A percentile compares a stretch with the other conserved stretches of the same genome.
These are phyloP conservation scores for Globisporangium irregulare DNA, from an alignment of 352 stramenopile species.

Conservation along the genomic window DNA sequence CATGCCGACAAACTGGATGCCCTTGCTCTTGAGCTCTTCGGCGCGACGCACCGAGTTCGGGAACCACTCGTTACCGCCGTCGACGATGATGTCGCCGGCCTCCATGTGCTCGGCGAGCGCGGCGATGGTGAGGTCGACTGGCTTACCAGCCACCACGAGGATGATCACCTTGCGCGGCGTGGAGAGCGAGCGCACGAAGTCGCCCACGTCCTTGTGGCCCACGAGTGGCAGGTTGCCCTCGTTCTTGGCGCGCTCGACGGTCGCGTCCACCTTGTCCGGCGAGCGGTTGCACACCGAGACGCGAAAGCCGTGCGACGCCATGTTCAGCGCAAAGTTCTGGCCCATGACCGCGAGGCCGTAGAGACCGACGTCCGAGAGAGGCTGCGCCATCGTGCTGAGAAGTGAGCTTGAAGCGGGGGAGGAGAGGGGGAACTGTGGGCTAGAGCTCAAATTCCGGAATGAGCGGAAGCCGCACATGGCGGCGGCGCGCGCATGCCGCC, in stretches of 20 bases:
- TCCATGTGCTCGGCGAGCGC: slow-evolving; percentile 87
- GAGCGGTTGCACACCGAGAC: slow-evolving; percentile 98
- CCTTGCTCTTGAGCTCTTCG: slow-evolving; percentile 92
- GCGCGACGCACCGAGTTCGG: slow-evolving; percentile 95
- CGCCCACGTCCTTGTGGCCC: slow-evolving; percentile 90
- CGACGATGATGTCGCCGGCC: slow-evolving; percentile 96
- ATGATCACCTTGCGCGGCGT: slow-evolving; percentile 98
- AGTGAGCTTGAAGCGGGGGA: neutral
- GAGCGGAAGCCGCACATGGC: slow-evolving; percentile 11
- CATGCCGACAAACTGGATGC: slow-evolving; percentile 98
- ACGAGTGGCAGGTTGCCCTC: slow-evolving; percentile 95
- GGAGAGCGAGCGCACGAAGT: slow-evolving; percentile 91
- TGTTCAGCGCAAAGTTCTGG: slow-evolving; percentile 99
- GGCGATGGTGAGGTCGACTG: slow-evolving; percentile 92
- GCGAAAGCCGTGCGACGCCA: slow-evolving; percentile 96
- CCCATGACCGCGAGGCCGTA: slow-evolving; percentile 95
- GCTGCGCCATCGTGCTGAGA: slow-evolving; percentile 28
- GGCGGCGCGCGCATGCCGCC: neutral
- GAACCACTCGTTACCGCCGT: slow-evolving; percentile 99
- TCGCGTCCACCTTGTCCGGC: slow-evolving; percentile 95
- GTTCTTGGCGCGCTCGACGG: slow-evolving; percentile 91
- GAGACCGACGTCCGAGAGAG: slow-evolving; percentile 84
- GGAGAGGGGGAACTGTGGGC: slow-evolving; percentile 15
- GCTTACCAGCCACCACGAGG: slow-evolving; percentile 97
- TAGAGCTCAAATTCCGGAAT: slow-evolving; percentile 31